These are phyloP conservation scores for Ophiocordyceps camponoti-leonardi DNA, from an alignment of 2,329 filamentous ascomycete species.

Conservation along the genomic window DNA sequence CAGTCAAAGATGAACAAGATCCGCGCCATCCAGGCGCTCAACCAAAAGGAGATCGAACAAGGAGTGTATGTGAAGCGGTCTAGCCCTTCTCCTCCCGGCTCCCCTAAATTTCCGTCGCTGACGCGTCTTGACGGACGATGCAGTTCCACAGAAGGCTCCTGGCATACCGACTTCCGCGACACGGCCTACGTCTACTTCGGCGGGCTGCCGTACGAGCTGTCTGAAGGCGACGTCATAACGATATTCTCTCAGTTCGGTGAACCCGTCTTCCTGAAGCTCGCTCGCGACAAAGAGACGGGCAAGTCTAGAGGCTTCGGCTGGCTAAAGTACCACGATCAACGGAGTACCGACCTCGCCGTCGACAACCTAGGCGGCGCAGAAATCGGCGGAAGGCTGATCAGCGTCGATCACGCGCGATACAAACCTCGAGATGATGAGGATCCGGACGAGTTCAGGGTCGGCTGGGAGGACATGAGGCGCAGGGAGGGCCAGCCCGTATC, in stretches of 20 bases:
- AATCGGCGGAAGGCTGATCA: constrained; percentile 61
- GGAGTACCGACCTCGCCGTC: constrained; percentile 87
- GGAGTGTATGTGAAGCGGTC: constrained; percentile 40
- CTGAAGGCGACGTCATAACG: constrained; percentile 87
- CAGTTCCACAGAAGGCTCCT: constrained; percentile 72
- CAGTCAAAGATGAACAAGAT: constrained; percentile 66
- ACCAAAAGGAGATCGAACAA: constrained; percentile 85
- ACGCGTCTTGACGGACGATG: constrained; percentile 8
- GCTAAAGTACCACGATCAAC: constrained; percentile 95
- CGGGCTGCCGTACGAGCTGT: constrained; percentile 78
- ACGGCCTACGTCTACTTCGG: constrained; percentile 96
- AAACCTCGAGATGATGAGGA: constrained; percentile 71
- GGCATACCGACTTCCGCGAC: constrained; percentile 95
- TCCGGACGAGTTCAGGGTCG: constrained; percentile 37
- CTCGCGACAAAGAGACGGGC: constrained; percentile 88
- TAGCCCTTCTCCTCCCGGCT: not conserved
- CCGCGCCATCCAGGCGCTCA: constrained; percentile 78
- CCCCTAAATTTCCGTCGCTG: not conserved
- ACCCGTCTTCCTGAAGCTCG: constrained; percentile 80
- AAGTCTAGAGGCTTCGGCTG: constrained; percentile 92
- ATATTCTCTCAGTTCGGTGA: constrained; percentile 97
- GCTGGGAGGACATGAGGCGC: constrained; percentile 41
- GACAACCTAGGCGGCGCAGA: constrained; percentile 85
- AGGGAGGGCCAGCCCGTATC: constrained; percentile 28
- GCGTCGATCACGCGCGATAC: constrained; percentile 88